Conservation (phyloP, 441 rosid species). For the Erysimum cheiri region DNA sequence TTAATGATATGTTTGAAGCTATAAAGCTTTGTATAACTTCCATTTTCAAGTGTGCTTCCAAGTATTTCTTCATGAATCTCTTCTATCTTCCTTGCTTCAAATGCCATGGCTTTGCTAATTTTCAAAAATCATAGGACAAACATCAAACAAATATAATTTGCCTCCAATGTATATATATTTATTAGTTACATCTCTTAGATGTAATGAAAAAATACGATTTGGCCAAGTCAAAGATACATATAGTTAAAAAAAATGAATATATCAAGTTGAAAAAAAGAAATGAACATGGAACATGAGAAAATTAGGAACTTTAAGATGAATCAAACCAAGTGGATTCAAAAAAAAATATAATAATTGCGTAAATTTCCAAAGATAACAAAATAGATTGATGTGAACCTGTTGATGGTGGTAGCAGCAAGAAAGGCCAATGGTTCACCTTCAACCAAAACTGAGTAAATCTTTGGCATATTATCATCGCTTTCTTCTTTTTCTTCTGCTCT, state of each 20-base stretch:
- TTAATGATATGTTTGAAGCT: constrained; percentile 83
- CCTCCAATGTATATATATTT: no score
- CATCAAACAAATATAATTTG: no score
- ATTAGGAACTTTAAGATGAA: neutral
- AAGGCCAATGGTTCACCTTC: constrained; percentile 62
- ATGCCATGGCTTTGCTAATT: constrained; percentile 50
- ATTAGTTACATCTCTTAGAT: no score
- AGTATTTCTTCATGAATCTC: constrained; percentile 72
- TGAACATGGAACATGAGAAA: neutral
- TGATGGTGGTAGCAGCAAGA: constrained; percentile 33
- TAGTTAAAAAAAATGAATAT: no score
- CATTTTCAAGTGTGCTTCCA: constrained; percentile 54
- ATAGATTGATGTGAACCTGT: constrained; percentile 49
- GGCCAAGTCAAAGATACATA: neutral
- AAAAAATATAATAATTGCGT: neutral
- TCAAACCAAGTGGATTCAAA: neutral
- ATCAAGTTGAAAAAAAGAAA: no score
- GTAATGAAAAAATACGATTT: neutral
- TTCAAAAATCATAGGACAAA: neutral
- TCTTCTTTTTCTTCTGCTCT: constrained; percentile 42
- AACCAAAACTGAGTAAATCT: constrained; percentile 43
- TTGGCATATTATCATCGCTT: constrained; percentile 25
- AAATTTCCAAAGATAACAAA: neutral
- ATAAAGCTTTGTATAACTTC: constrained; percentile 80
- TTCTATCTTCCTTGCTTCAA: constrained; percentile 60